phyloP scores from a whole-genome alignment of 768 basidiomycete species.

The Suillus alpinus region DNA sequence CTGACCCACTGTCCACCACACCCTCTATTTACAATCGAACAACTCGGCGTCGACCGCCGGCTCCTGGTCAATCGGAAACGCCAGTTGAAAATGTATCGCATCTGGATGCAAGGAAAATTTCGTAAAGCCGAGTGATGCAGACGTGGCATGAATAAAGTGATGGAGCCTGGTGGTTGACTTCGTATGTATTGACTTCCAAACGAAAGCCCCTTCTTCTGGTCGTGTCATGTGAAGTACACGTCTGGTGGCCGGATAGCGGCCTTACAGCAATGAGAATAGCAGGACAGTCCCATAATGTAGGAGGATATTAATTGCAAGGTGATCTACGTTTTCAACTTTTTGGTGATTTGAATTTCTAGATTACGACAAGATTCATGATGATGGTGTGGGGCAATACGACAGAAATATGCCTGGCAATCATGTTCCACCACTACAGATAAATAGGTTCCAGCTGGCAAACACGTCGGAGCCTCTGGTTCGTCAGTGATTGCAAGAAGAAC shows the following conservation, averaged over 20 bases:
- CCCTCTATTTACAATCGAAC: constrained; percentile 74
- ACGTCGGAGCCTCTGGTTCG: neutral
- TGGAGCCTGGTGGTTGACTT: neutral
- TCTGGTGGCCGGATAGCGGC: neutral
- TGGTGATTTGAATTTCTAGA: neutral
- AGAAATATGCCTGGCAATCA: neutral
- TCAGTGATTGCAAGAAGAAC: neutral
- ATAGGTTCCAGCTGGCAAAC: neutral
- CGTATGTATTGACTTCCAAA: neutral
- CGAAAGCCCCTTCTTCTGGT: neutral
- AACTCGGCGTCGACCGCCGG: constrained; percentile 86
- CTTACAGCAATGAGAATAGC: neutral
- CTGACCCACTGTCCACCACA: constrained; percentile 35
- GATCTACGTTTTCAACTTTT: neutral
- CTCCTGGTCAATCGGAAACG: constrained; percentile 91
- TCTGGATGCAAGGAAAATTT: constrained; percentile 92
- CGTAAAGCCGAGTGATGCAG: constrained; percentile 39
- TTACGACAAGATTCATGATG: neutral
- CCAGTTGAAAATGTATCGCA: constrained; percentile 95
- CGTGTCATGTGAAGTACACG: neutral
- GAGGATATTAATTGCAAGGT: neutral
- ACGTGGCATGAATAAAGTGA: neutral
- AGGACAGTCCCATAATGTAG: neutral
- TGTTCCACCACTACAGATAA: neutral
- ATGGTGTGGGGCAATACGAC: neutral